Conservation (phyloP, 2,329 filamentous ascomycete genomes). For the Ustilaginoidea virens region DNA sequence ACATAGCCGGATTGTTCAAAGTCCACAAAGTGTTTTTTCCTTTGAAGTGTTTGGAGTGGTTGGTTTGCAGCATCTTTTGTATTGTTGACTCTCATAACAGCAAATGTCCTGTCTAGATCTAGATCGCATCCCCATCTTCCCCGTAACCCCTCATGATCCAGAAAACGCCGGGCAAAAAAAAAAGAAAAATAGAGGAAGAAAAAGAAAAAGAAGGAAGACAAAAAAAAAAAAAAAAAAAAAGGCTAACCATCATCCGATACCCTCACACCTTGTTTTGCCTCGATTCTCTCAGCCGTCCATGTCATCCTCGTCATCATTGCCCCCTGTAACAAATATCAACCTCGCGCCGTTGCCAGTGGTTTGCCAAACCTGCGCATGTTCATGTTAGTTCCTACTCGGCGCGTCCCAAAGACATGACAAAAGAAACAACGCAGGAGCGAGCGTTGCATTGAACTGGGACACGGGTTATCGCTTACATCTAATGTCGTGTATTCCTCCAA, state of each 20-base stretch:
- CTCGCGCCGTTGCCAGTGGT: slow-evolving; percentile 54
- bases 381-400: not conserved
- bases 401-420: too few relatives aligned
- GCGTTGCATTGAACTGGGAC: too few relatives aligned
- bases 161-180: not conserved
- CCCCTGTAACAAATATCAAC: slow-evolving; percentile 52
- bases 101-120: not conserved
- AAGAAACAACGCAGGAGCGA: not conserved
- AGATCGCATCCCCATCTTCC: not conserved
- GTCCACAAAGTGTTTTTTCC: too few relatives aligned
- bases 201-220: not conserved
- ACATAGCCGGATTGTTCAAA: too few relatives aligned
- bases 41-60: not conserved
- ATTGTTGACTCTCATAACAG: not conserved
- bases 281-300: slow-evolving; percentile 23
- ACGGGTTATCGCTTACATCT: slow-evolving; percentile 57
- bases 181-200: not conserved
- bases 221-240: slow-evolving; percentile 5
- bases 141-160: not conserved
- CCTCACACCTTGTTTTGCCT: not conserved
- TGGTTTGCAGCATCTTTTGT: not conserved
- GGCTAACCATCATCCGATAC: slow-evolving; percentile 6
- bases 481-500: slow-evolving; percentile 79
- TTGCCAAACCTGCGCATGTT: slow-evolving; percentile 53
- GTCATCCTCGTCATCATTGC: slow-evolving; percentile 31